phyloP scores from a whole-genome alignment of 2,329 filamentous ascomycete species.

The Sarocladiaceae sp. region DNA sequence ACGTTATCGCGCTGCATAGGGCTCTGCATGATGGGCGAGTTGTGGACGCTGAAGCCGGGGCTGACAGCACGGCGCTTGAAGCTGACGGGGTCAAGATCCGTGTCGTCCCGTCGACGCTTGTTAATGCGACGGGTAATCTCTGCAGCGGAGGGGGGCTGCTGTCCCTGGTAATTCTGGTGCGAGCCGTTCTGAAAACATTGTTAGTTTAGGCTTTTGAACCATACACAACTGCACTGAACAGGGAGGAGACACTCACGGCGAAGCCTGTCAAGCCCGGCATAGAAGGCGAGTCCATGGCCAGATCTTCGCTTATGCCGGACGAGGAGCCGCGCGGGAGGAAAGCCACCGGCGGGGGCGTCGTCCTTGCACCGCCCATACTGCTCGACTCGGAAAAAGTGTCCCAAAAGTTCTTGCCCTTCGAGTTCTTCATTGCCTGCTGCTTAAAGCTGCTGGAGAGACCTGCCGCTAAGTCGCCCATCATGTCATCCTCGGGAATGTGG shows the following conservation, averaged over 20 bases:
- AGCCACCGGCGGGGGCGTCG: conserved; percentile 58
- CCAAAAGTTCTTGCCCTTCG: conserved; percentile 65
- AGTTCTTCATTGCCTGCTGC: conserved; percentile 65
- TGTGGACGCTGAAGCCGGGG: conserved; percentile 84
- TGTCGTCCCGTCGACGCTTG: conserved; percentile 78
- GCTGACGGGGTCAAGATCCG: conserved; percentile 80
- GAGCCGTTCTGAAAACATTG: background rate
- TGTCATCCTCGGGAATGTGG: conserved; percentile 63
- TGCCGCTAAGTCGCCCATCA: conserved; percentile 49
- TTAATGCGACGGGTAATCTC: conserved; percentile 74
- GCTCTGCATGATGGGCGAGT: conserved; percentile 81
- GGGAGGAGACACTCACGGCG: conserved; percentile 16
- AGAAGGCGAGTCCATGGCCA: conserved; percentile 65
- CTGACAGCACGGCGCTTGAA: conserved; percentile 91
- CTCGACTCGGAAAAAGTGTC: conserved; percentile 67
- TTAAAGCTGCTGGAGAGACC: conserved; percentile 63
- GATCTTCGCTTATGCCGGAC: conserved; percentile 60
- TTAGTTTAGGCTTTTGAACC: no score
- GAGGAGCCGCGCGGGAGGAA: conserved; percentile 54
- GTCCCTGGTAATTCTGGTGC: conserved; percentile 4
- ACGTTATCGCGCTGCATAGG: conserved; percentile 66
- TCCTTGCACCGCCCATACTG: conserved; percentile 40
- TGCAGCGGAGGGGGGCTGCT: conserved; percentile 55
- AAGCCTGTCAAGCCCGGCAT: conserved; percentile 29
- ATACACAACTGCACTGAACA: background rate